A percentile compares a stretch with the other conserved stretches of the same genome.
phyloP scores from a whole-genome alignment of 2,329 filamentous ascomycete genomes.

The Knufia petricola region DNA sequence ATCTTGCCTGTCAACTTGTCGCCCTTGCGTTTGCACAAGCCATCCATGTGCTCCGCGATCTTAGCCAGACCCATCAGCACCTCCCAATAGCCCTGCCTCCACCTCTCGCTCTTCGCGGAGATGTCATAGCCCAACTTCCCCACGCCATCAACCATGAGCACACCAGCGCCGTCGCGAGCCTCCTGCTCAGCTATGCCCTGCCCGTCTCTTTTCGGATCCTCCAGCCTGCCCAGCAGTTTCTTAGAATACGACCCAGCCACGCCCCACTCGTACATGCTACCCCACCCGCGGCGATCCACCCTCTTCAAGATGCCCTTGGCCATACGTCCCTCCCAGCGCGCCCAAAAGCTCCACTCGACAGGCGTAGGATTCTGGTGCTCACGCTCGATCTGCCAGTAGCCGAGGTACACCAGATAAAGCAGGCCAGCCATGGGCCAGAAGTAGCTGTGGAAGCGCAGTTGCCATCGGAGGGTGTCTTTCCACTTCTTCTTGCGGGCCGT shows the following conservation, averaged over 20 bases:
- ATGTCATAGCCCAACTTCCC: conserved; percentile 54
- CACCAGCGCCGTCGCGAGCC: conserved; percentile 30
- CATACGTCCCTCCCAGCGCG: conserved; percentile 57
- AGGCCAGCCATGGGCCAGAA: conserved; percentile 59
- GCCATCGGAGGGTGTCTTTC: conserved; percentile 59
- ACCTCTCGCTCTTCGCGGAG: conserved; percentile 65
- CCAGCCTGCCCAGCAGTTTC: conserved; percentile 55
- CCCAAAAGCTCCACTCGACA: conserved; percentile 66
- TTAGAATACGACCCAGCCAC: conserved; percentile 52
- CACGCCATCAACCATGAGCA: conserved; percentile 43
- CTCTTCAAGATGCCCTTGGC: conserved; percentile 50
- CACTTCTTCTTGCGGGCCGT: conserved; percentile 52
- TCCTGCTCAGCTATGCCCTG: conserved; percentile 50
- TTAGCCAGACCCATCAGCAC: conserved; percentile 67
- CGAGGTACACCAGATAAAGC: conserved; percentile 52
- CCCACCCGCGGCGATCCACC: conserved; percentile 41
- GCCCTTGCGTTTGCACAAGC: conserved; percentile 56
- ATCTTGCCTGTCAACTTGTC: conserved; percentile 34
- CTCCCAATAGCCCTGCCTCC: conserved; percentile 79
- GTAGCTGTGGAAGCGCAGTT: conserved; percentile 59
- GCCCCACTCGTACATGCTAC: conserved; percentile 54
- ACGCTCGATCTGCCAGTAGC: conserved; percentile 61
- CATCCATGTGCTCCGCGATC: conserved; percentile 71
- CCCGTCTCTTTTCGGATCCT: conserved; percentile 61
- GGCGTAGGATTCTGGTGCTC: conserved; percentile 74